Percentiles rank a stretch among this genome's conserved stretches.
Conservation (phyloP, 306 rosid species). For the Glycine latifolia region DNA sequence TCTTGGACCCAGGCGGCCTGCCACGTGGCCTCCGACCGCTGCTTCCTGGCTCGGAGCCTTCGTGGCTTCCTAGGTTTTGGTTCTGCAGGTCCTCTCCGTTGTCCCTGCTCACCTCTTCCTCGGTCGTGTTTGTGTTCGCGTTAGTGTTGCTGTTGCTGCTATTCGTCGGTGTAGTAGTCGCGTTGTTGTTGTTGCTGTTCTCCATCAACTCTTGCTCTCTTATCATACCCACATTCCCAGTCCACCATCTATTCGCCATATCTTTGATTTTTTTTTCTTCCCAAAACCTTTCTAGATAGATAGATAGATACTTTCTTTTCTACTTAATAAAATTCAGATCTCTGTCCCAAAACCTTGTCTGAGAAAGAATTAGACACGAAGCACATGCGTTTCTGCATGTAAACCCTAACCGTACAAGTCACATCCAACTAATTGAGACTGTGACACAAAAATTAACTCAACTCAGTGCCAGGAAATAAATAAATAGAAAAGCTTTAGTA, state of each 20-base stretch:
- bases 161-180: slow-evolving; percentile 47
- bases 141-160: slow-evolving; percentile 57
- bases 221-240: slow-evolving; percentile 74
- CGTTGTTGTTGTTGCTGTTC: slow-evolving; percentile 28
- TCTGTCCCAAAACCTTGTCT: slow-evolving; percentile 43
- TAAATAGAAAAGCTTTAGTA: neutral
- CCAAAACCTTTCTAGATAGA: too few relatives aligned
- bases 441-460: too few relatives aligned
- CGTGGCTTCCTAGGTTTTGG: slow-evolving; percentile 43
- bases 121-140: slow-evolving; percentile 57
- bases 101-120: slow-evolving; percentile 61
- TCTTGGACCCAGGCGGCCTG: slow-evolving; percentile 84
- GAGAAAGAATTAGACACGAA: neutral
- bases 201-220: slow-evolving; percentile 64
- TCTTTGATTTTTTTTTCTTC: neutral
- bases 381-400: slow-evolving; percentile 58
- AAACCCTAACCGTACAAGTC: slow-evolving; percentile 66
- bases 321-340: slow-evolving; percentile 39
- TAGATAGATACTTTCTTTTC: too few relatives aligned
- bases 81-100: slow-evolving; percentile 52
- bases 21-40: slow-evolving; percentile 78
- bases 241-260: slow-evolving; percentile 88
- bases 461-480: neutral
- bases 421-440: slow-evolving; percentile 47
- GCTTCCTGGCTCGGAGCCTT: slow-evolving; percentile 61